phyloP scores from a whole-genome alignment of 176 grass and related monocot species.

The Saccharum spontaneum region DNA sequence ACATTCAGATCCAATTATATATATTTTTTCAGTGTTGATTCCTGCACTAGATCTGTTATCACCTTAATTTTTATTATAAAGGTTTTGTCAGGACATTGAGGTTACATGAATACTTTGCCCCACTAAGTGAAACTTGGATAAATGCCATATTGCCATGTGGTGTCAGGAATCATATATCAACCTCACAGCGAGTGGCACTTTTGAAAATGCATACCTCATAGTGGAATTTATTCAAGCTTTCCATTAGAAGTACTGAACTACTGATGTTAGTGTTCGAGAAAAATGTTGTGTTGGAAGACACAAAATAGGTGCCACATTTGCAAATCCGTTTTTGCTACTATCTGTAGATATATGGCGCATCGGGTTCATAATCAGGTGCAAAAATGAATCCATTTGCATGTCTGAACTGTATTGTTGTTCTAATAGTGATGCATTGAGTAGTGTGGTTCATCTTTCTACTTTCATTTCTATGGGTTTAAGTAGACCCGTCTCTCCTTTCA shows the following conservation, averaged over 20 bases:
- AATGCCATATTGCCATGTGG: neutral
- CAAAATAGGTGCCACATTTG: neutral
- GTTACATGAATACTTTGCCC: neutral
- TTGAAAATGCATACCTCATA: neutral
- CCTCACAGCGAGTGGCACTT: neutral
- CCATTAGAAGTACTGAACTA: neutral
- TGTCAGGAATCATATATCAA: neutral
- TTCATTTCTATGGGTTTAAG: slow-evolving; percentile 1
- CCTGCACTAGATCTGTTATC: neutral
- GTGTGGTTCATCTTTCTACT: neutral
- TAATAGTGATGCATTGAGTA: neutral
- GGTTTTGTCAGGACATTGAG: neutral
- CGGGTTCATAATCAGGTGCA: neutral
- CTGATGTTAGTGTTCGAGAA: neutral
- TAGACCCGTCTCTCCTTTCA: neutral
- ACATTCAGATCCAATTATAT: neutral
- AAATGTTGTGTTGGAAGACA: neutral
- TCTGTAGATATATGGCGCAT: neutral
- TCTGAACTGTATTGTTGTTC: neutral
- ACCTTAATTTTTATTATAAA: neutral
- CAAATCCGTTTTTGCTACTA: neutral
- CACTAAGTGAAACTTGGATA: neutral
- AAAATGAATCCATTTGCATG: neutral
- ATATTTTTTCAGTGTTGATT: neutral
- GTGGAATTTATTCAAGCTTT: neutral